Evolutionary conservation across 495 filamentous ascomycete genomes (phyloP), one percentile per base, ranked within the genome.

Genomic region (Cercophora samala): DNA sequence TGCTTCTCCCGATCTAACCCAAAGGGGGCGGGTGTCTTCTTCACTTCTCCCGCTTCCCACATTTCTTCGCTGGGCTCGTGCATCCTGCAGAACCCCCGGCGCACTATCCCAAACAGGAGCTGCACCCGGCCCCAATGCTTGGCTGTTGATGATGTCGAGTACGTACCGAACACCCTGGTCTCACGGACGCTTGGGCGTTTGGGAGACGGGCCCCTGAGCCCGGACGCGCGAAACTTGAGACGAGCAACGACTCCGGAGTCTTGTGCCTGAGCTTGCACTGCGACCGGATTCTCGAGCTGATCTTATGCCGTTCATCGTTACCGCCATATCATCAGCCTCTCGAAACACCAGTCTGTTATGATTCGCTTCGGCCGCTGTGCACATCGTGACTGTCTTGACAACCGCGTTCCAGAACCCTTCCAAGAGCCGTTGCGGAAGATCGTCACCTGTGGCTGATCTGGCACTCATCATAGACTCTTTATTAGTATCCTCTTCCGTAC

Each of bases 201-300:
- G 67, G 66, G 63, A 68, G 55, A 54, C 70, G 67, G 72, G 60
- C 68, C 76, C 75, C 70, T 75, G 71, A 65, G 63, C 62, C 59
- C 64, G 60, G 62, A 56, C 74, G 73, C 74, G 72, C 74, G 62
- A 67, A 70, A 78, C 76, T 80, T 82, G 81, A 83, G 81, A 83
- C 81, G 78, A 79, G 74, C 70, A 71, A 75, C 75, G 73, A 76
- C 75, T 74, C 74, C 75, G 72, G 68, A 60, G 62, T 70, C 64
- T 73, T 70, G 68, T 71, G 71, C 69, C 67, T 74, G 68, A 76
- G 72, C 64, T 72, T 72, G 71, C 74, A 79, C 80, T 83, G 79
- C 77, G 79, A 82, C 79, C 81, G 81, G 80, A 80, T 78, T 75
- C 73, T 73, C 70, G 71, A 74, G 78, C 65, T 81, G 70, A 76